Percentiles rank a stretch among this genome's conserved stretches.
phyloP scores from a whole-genome alignment of 495 filamentous ascomycete genomes.

The Hyaloscypha hepaticicola region DNA sequence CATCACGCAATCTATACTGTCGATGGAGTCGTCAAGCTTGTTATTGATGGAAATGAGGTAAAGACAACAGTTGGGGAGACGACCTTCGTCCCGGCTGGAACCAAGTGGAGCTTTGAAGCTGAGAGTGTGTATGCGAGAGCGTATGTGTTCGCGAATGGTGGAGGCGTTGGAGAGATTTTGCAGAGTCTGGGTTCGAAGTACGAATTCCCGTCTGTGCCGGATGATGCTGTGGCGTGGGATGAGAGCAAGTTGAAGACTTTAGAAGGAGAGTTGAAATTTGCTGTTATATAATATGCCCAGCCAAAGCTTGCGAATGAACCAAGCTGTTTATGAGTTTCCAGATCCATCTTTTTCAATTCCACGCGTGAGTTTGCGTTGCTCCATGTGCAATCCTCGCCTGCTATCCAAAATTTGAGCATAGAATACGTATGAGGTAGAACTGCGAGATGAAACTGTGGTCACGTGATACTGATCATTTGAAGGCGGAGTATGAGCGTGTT shows the following conservation, averaged over 20 bases:
- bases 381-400: too few relatives aligned
- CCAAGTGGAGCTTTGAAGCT: slow-evolving; percentile 40
- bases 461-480: too few relatives aligned
- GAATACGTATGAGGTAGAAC: too few relatives aligned
- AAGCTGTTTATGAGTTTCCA: too few relatives aligned
- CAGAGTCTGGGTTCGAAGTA: slow-evolving; percentile 19
- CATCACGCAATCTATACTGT: slow-evolving; percentile 43
- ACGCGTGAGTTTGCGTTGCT: too few relatives aligned
- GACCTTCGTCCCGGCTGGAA: slow-evolving; percentile 43
- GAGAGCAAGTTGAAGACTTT: slow-evolving; percentile 19
- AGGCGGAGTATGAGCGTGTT: too few relatives aligned
- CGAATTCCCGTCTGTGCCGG: slow-evolving; percentile 13
- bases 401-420: too few relatives aligned
- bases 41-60: slow-evolving; percentile 36
- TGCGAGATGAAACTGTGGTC: too few relatives aligned
- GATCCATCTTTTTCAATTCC: too few relatives aligned
- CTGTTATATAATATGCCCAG: not conserved
- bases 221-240: slow-evolving; percentile 11
- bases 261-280: slow-evolving; percentile 17
- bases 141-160: slow-evolving; percentile 45
- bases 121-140: slow-evolving; percentile 42
- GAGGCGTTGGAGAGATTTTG: slow-evolving; percentile 34
- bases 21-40: slow-evolving; percentile 42
- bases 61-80: slow-evolving; percentile 38
- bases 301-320: not conserved